A percentile compares a stretch with the other conserved stretches of the same genome.
These are phyloP conservation scores for Barbarea vulgaris DNA, from an alignment of 345 rosid species.

Conservation along the genomic window DNA sequence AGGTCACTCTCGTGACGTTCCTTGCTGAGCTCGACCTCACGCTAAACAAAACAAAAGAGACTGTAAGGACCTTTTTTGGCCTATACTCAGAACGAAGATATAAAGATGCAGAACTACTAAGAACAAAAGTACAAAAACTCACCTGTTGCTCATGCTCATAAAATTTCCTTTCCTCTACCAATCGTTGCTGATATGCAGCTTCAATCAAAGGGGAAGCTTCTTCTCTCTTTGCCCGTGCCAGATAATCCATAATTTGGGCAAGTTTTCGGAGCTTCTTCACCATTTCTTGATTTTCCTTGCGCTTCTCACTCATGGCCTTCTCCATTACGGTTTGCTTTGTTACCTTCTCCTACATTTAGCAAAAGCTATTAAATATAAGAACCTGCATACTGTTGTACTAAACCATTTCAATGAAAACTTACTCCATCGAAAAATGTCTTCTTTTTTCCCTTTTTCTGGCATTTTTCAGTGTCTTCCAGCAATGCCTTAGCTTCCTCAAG, in stretches of 20 bases:
- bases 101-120: background rate
- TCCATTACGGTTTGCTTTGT: slow-evolving; percentile 74
- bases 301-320: slow-evolving; percentile 74
- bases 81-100: slow-evolving; percentile 1
- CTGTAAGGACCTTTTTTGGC: background rate
- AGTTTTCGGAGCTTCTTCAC: slow-evolving; percentile 83
- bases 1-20: slow-evolving; percentile 88
- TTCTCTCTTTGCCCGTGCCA: slow-evolving; percentile 95
- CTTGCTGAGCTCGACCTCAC: slow-evolving; percentile 76
- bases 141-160: slow-evolving; percentile 95
- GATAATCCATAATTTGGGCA: slow-evolving; percentile 85
- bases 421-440: slow-evolving; percentile 80
- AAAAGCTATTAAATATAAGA: background rate
- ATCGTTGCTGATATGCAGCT: slow-evolving; percentile 76
- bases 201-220: slow-evolving; percentile 91
- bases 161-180: slow-evolving; percentile 74
- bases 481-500: slow-evolving; percentile 81
- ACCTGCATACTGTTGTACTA: background rate
- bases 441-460: slow-evolving; percentile 69
- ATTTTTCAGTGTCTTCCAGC: slow-evolving; percentile 73
- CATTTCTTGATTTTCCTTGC: slow-evolving; percentile 84
- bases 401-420: slow-evolving; percentile 19
- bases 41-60: slow-evolving; percentile 45
- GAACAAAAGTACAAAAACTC: background rate
- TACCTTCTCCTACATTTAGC: slow-evolving; percentile 65